Evolutionary conservation across 2,329 filamentous ascomycete species (phyloP).

Genomic region (Microascus cirrosus): DNA sequence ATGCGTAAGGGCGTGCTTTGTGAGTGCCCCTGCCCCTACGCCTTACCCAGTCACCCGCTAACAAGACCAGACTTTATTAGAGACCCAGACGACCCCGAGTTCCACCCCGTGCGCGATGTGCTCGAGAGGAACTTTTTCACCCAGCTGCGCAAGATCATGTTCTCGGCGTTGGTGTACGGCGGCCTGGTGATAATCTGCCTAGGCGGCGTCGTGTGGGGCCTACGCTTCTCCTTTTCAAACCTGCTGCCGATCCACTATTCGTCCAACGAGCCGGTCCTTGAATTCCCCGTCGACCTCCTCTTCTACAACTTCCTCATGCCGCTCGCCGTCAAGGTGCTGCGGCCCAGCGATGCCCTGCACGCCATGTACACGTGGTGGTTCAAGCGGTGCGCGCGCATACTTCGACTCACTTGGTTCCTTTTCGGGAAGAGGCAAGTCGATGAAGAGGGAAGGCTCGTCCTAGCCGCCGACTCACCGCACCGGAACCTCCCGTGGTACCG

Average conservation of each 20-base stretch:
- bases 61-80: conserved; percentile 72
- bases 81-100: conserved; percentile 95
- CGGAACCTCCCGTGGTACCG: conserved; percentile 24
- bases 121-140: conserved; percentile 86
- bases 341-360: conserved; percentile 74
- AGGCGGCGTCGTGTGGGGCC: conserved; percentile 90
- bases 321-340: conserved; percentile 70
- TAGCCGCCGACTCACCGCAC: conserved; percentile 22
- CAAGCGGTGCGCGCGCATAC: conserved; percentile 64
- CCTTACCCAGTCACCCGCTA: not conserved
- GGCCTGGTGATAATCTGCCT: conserved; percentile 86
- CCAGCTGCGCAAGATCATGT: conserved; percentile 90
- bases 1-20: conserved; percentile 89
- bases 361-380: conserved; percentile 96
- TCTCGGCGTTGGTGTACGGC: conserved; percentile 92
- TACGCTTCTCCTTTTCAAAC: conserved; percentile 53
- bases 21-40: conserved; percentile 30
- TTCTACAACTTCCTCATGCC: conserved; percentile 98
- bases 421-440: conserved; percentile 74
- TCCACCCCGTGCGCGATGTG: conserved; percentile 94
- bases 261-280: conserved; percentile 80
- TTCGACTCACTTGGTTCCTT: conserved; percentile 84
- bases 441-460: conserved; percentile 62
- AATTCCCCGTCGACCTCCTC: conserved; percentile 87
- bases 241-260: conserved; percentile 90